Evolutionary conservation across 2,329 filamentous ascomycete genomes (phyloP), one percentile per base, ranked within the genome.

Genomic region (Conoideocrella luteorostrata): DNA sequence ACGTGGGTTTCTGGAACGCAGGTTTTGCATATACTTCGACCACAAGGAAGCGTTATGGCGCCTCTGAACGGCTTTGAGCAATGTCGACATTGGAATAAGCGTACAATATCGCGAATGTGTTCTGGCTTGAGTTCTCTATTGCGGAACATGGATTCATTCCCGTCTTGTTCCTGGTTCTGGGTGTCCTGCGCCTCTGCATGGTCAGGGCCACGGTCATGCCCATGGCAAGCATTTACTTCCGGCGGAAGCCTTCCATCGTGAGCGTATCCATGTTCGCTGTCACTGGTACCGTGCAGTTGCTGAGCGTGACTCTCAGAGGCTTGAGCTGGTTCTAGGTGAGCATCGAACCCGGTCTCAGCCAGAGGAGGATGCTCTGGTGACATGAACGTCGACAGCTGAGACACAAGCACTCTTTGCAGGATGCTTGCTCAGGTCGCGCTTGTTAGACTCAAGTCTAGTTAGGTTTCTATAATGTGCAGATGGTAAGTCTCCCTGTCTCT

Each of bases 31-130:
- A 95, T 64, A 10, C 82, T 83, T 56, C 84, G 79, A 22, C 89
- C 88, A 60, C 90, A 96, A 5, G 89, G 88, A 4, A 95, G 68
- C 0, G 86, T 86, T 45, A 88, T 73, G 5, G 89, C 86, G 7
- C 78, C 71, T 36, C 66, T 71, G 23, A 93, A 69, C 1, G 84
- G 82, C 34, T 69, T 70, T 4, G 82, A 86, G 62, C 90, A 95
- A 49, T 76, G 68, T 10, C 75, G 75, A 60, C 90, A 96, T 65
- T 94, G 88, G 42, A 93, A 74, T 32, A 93, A 68, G 34, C 82
- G 82, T 48, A 94, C 56, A 15, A 65, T 52, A n/a, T 61, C 54
- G 20, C 62, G 60, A 4, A 59, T 51, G 6, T 49, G 42, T 23
- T 44, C 30, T 7, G 33, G 20, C 1, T 24, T 29, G 9, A 45